A percentile compares a stretch with the other conserved stretches of the same genome.
phyloP scores from a whole-genome alignment of 176 grass and related monocot species.

The Rhynchospora tenuis region DNA sequence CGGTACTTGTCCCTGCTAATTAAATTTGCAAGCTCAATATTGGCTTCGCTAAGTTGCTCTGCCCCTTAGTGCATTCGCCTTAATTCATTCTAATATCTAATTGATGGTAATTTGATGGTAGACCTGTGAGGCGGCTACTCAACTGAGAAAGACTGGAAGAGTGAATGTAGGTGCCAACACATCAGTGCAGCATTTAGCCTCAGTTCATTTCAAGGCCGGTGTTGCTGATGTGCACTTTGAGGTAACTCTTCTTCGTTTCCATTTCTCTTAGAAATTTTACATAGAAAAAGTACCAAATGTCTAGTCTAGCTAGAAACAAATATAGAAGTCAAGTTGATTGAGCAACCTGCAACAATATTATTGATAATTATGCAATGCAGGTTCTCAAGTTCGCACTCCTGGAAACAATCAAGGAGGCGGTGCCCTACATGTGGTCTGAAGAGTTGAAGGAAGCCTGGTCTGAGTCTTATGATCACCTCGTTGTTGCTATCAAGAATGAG shows the following conservation, averaged over 20 bases:
- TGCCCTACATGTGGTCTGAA: constrained; percentile 20
- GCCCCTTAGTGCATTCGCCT: too few species aligned
- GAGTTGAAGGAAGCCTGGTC: constrained; percentile 23
- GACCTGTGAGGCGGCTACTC: constrained; percentile 28
- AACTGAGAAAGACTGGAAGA: constrained; percentile 23
- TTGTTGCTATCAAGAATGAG: constrained; percentile 16
- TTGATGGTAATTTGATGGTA: not conserved
- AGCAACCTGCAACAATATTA: too few species aligned
- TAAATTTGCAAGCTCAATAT: not conserved
- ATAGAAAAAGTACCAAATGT: not conserved
- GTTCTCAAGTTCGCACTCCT: constrained; percentile 21
- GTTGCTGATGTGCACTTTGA: constrained; percentile 26
- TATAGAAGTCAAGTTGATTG: too few species aligned
- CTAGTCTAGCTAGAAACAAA: too few species aligned
- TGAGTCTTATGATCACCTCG: constrained; percentile 22
- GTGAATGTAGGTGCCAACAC: constrained; percentile 15
- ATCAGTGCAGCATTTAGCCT: constrained; percentile 12
- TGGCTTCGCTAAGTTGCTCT: not conserved
- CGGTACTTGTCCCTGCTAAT: not conserved
- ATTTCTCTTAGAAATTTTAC: not conserved
- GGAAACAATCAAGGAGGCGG: constrained; percentile 22
- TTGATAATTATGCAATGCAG: too few species aligned
- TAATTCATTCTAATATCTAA: not conserved
- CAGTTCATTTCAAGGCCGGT: constrained; percentile 16
- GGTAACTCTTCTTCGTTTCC: not conserved